Evolutionary conservation across 192 early-diverging fungal genomes (phyloP).

Genomic region (Phycomyces nitens): DNA sequence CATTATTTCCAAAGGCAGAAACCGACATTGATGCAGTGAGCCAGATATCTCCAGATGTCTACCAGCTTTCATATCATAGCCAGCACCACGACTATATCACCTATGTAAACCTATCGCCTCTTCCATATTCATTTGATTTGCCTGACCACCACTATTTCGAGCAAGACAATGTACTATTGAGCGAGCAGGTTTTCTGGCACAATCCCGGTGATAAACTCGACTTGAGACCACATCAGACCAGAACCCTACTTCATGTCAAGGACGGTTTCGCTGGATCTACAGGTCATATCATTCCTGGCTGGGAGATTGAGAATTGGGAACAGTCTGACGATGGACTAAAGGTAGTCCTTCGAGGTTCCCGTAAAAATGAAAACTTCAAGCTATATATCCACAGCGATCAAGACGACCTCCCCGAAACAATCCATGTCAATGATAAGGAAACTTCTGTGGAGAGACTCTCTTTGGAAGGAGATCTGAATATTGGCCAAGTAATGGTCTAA

Average conservation of each 20-base stretch:
- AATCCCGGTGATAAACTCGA: neutral
- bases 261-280: constrained; percentile 27
- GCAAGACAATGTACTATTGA: constrained; percentile 19
- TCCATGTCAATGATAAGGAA: constrained; percentile 1
- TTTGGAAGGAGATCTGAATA: constrained; percentile 5
- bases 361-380: neutral
- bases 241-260: constrained; percentile 11
- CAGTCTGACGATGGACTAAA: neutral
- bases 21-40: constrained; percentile 1
- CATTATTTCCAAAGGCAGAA: constrained; percentile 24
- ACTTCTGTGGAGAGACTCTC: neutral
- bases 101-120: constrained; percentile 20
- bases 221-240: constrained; percentile 18
- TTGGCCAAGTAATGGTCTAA: constrained; percentile 10
- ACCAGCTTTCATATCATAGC: constrained; percentile 15
- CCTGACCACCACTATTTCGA: constrained; percentile 19
- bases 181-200: constrained; percentile 3
- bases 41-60: constrained; percentile 13
- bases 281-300: constrained; percentile 24
- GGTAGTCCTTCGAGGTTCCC: neutral
- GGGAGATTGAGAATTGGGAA: constrained; percentile 22
- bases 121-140: constrained; percentile 6
- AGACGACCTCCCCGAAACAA: neutral
- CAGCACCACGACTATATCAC: constrained; percentile 12
- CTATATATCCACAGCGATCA: constrained; percentile 2